phyloP scores from a whole-genome alignment of 2,329 filamentous ascomycete genomes.

The Helotiales sp. region DNA sequence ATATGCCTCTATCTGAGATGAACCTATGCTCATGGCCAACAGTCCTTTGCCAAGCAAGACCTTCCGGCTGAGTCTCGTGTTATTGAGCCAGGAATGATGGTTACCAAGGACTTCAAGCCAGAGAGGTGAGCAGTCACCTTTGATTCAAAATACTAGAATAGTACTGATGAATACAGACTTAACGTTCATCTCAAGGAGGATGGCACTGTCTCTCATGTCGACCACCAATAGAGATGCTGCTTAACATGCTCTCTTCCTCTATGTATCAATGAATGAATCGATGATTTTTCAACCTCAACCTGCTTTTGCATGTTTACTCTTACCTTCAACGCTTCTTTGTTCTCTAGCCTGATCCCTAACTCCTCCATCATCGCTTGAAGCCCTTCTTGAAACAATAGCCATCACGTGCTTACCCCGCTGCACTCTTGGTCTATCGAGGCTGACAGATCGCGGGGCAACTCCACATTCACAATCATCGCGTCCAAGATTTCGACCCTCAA shows the following conservation, averaged over 20 bases:
- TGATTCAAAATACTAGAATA: background rate
- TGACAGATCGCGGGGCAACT: conserved; percentile 25
- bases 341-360: background rate
- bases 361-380: no score
- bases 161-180: conserved; percentile 44
- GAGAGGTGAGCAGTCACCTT: conserved; percentile 29
- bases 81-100: conserved; percentile 55
- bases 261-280: conserved; percentile 10
- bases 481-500: conserved; percentile 2
- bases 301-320: background rate
- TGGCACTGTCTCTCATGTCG: conserved; percentile 59
- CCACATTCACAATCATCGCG: conserved; percentile 1
- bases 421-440: conserved; percentile 9
- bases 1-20: background rate
- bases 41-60: conserved; percentile 62
- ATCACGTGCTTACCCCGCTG: conserved; percentile 9
- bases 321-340: background rate
- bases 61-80: conserved; percentile 57
- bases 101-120: conserved; percentile 55
- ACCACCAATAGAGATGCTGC: conserved; percentile 39
- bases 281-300: conserved; percentile 4
- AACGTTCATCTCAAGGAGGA: conserved; percentile 62
- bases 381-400: background rate
- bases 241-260: background rate
- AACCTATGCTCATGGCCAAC: background rate